phyloP scores from a whole-genome alignment of 331 rosid species.

The Cydonia oblonga region DNA sequence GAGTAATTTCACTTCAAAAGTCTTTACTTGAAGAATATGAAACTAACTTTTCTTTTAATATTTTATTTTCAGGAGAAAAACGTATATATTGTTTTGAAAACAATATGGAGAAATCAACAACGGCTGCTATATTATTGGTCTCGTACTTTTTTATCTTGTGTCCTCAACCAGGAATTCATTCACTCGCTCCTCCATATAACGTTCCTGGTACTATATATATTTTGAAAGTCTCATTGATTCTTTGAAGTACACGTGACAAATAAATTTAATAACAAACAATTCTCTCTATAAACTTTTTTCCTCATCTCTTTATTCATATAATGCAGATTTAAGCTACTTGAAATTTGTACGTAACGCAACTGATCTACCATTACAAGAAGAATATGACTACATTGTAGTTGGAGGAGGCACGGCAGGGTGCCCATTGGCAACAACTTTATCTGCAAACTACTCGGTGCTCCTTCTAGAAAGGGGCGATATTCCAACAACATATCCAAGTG shows the following conservation, averaged over 20 bases:
- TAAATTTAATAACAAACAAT: no score
- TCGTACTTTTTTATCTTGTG: neutral
- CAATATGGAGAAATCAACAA: neutral
- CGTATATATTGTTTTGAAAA: no score
- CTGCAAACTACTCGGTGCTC: neutral
- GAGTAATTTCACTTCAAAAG: no score
- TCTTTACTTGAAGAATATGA: no score
- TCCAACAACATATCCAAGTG: neutral
- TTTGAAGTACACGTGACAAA: neutral
- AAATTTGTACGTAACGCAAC: neutral
- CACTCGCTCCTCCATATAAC: neutral
- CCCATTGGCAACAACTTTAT: neutral
- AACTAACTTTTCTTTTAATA: neutral
- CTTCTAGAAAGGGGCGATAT: neutral
- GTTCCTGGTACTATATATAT: neutral
- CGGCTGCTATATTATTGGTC: no score
- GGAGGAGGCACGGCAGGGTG: neutral
- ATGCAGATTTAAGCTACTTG: neutral
- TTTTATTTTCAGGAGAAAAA: neutral
- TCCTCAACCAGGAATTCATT: neutral
- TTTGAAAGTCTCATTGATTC: no score
- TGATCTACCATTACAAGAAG: neutral
- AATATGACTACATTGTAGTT: neutral
- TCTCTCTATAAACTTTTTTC: neutral
- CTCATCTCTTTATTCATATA: neutral